Evolutionary conservation across 768 basidiomycete species (phyloP), one percentile per base, ranked within the genome.

Genomic region (Lentinus tigrinus): DNA sequence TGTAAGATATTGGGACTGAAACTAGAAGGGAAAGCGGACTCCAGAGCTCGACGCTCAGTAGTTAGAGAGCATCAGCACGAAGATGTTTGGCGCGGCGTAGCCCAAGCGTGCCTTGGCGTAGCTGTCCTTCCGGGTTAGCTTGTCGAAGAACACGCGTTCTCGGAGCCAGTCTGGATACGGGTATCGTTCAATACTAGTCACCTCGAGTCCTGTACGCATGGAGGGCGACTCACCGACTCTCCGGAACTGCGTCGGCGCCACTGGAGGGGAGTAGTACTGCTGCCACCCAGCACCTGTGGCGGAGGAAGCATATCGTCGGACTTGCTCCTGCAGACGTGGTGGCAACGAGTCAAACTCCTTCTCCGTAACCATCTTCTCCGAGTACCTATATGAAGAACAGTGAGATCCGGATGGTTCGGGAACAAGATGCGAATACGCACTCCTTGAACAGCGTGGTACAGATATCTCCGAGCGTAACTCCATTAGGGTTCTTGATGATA

Each of bases 401-500:
- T 34, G 16, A 57, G 58, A 40, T 16, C 36, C 21, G 54, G 43
- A 36, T 24, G n/a, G n/a, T 16, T 3, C 16, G 8, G 23, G 13
- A 21, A 23, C 19, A 2, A 2, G 21, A 17, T 14, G 21, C 13
- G 23, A 31, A 26, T 10, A 77, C 87, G 36, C 59, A 93, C 92
- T 93, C 91, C 70, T 84, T 85, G 78, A 82, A 90, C 44, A 93
- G 72, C n/a, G 78, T 72, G 4, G 77, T 76, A 64, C 85, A 89
- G n/a, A 93, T 79, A 67, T 94, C 90, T 17, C 80, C 81, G 60
- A 89, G 79, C 2, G 90, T 92, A 17, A 94, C 89, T 0, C 91
- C 91, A 0, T 74, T 72, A 16, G 85, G 82, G 66, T 87, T 92
- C 71, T 79, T 83, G 49, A 90, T 79, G 55, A 84, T 84, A 7